Base-by-base conservation (phyloP, 2,329 filamentous ascomycete genomes). In the Curvularia sp. region DNA sequence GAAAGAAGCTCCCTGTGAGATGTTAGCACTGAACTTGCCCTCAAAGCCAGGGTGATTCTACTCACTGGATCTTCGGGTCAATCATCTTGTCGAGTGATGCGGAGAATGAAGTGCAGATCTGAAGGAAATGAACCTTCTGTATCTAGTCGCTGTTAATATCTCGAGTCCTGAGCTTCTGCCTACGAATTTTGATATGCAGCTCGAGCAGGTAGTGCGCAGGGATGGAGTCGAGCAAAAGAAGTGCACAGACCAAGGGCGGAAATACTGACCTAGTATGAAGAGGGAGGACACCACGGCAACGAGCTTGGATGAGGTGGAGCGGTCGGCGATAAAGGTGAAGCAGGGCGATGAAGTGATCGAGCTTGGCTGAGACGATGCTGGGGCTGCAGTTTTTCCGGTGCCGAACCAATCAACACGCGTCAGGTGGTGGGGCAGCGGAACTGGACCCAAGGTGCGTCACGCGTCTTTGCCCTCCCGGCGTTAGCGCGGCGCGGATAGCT, bases 1-100 rank as follows among this genome's bases (percentile, higher is more conserved):
- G 86, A 89, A 66, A 96, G 87, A 73, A 97, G 87, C 79, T 97
- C 93, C 80, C 92, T 96, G 77, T 43, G 52, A n/a, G 25, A 36
- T 61, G 66, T 76, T 65, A 77, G 74, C 58, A 38, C 32, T 30
- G 32, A 15, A 10, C 25, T 45, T 43, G 46, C 46, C 27, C 18
- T 25, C 23, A 13, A 39, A 23, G 39, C 12, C 7, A 28, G 41
- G 23, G n/a, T 15, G 15, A 25, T 27, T 25, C 13, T 28, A 65
- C 78, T 57, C 69, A 80, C 79, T 80, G 77, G 39, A 81, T 75
- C 72, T 81, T 81, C 59, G 75, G 67, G 69, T 81, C 80, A 36
- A 72, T 70, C 72, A 68, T 72, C 21, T 49, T 63, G 60, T 53
- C 49, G 28, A 54, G n/a, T 43, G 39, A 42, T 18, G 42, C 18